Evolutionary conservation across 345 rosid species (phyloP).

Genomic region (Arabidopsis suecica): DNA sequence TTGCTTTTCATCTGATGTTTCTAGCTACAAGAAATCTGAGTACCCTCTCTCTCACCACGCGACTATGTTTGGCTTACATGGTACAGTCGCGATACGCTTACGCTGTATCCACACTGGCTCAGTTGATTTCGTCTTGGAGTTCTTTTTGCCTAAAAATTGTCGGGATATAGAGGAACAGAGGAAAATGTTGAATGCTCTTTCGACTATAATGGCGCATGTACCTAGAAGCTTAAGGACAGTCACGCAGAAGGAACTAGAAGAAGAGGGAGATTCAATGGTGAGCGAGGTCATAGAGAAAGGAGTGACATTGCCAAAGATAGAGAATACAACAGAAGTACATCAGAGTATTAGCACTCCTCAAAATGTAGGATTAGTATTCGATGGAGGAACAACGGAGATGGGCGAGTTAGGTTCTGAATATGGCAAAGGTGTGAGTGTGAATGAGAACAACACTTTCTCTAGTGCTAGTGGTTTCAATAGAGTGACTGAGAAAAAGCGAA

Average conservation of each 20-base stretch:
- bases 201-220: slow-evolving; percentile 69
- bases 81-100: slow-evolving; percentile 86
- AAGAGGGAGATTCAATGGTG: slow-evolving; percentile 48
- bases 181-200: slow-evolving; percentile 74
- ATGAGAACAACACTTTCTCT: slow-evolving; percentile 56
- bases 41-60: slow-evolving; percentile 98
- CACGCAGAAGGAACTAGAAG: slow-evolving; percentile 72
- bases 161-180: slow-evolving; percentile 63
- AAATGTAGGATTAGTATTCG: slow-evolving; percentile 24
- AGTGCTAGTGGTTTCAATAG: slow-evolving; percentile 45
- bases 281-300: slow-evolving; percentile 46
- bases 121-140: slow-evolving; percentile 86
- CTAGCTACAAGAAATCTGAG: slow-evolving; percentile 65
- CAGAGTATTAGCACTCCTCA: slow-evolving; percentile 44
- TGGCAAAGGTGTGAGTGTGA: slow-evolving; percentile 52
- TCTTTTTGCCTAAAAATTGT: slow-evolving; percentile 83
- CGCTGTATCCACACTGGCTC: slow-evolving; percentile 70
- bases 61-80: slow-evolving; percentile 75
- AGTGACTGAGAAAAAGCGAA: slow-evolving; percentile 59
- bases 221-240: slow-evolving; percentile 76
- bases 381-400: slow-evolving; percentile 41
- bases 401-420: slow-evolving; percentile 46
- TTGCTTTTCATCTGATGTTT: slow-evolving; percentile 83
- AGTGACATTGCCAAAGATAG: slow-evolving; percentile 45
- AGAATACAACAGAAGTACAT: slow-evolving; percentile 37